A percentile compares a stretch with the other conserved stretches of the same genome.
These are phyloP conservation scores for Nymphaea thermarum DNA, from an alignment of 164 flowering plant species.

Conservation along the genomic window DNA sequence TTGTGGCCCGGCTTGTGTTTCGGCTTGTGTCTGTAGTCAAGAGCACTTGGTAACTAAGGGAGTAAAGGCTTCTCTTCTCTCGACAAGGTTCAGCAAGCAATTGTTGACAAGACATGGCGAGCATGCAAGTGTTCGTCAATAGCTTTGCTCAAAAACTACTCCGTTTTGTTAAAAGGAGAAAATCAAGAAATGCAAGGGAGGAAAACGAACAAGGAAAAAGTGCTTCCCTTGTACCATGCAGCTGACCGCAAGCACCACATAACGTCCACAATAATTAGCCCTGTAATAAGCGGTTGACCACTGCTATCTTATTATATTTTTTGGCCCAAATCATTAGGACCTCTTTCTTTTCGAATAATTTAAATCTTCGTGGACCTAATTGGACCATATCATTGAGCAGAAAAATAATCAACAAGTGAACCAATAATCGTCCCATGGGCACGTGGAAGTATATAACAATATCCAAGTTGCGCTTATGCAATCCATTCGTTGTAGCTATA, in stretches of 20 bases:
- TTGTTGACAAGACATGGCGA: neutral
- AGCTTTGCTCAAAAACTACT: neutral
- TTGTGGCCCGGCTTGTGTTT: no score
- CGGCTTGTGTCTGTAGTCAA: no score
- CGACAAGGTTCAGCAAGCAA: no score
- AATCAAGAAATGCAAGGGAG: neutral
- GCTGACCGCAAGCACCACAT: neutral
- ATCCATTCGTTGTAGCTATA: neutral
- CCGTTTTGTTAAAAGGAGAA: neutral
- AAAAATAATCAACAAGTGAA: neutral
- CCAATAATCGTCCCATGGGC: neutral
- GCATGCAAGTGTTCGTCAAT: neutral
- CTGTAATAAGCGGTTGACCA: neutral
- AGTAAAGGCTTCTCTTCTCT: no score
- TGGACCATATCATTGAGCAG: neutral
- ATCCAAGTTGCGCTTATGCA: neutral
- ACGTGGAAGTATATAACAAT: neutral
- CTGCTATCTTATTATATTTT: neutral
- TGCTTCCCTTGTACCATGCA: neutral
- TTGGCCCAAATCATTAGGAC: neutral
- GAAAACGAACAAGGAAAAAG: no score
- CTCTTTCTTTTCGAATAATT: neutral
- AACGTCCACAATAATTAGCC: neutral
- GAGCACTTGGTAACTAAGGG: no score
- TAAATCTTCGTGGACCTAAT: neutral